Conservation (phyloP, 2,329 filamentous ascomycete genomes). For the Pseudocercospora macadamiae region DNA sequence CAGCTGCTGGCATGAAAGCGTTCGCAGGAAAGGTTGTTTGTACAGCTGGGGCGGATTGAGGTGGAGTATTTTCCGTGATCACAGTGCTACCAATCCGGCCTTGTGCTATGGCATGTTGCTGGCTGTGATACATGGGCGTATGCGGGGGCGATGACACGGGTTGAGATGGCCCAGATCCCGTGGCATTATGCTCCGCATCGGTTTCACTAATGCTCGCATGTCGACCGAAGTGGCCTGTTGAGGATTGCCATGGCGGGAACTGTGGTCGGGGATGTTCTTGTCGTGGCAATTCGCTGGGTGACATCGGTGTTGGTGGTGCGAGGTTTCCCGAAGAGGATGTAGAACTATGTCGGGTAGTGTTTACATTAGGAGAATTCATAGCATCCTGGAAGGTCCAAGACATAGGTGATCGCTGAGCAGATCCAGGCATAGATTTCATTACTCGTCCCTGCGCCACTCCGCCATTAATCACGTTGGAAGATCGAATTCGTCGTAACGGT, state of each 20-base stretch:
- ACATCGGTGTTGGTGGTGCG: conserved; percentile 53
- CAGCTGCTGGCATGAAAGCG: conserved; percentile 36
- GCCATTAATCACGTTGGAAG: conserved; percentile 50
- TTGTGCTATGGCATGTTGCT: conserved; percentile 21
- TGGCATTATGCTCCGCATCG: conserved; percentile 35
- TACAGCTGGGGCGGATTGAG: conserved; percentile 55
- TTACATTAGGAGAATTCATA: conserved; percentile 48
- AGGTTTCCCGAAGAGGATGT: conserved; percentile 42
- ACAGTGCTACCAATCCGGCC: conserved; percentile 36
- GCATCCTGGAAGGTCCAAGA: conserved; percentile 51
- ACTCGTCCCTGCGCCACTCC: conserved; percentile 47
- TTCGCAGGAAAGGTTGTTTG: conserved; percentile 49
- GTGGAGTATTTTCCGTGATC: conserved; percentile 51
- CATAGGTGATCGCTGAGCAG: conserved; percentile 54
- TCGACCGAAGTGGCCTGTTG: conserved; percentile 36
- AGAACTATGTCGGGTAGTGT: conserved; percentile 41
- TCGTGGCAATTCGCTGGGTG: conserved; percentile 44
- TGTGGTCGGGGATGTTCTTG: conserved; percentile 30
- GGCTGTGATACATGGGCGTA: conserved; percentile 43
- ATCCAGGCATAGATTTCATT: conserved; percentile 49
- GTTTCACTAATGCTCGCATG: conserved; percentile 46
- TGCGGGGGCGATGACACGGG: conserved; percentile 50
- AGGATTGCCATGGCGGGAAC: conserved; percentile 46
- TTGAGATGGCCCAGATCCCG: conserved; percentile 27
- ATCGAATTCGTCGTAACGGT: conserved; percentile 58